Evolutionary conservation across 768 basidiomycete species (phyloP).

Genomic region (Sistotremastrum suecicum): DNA sequence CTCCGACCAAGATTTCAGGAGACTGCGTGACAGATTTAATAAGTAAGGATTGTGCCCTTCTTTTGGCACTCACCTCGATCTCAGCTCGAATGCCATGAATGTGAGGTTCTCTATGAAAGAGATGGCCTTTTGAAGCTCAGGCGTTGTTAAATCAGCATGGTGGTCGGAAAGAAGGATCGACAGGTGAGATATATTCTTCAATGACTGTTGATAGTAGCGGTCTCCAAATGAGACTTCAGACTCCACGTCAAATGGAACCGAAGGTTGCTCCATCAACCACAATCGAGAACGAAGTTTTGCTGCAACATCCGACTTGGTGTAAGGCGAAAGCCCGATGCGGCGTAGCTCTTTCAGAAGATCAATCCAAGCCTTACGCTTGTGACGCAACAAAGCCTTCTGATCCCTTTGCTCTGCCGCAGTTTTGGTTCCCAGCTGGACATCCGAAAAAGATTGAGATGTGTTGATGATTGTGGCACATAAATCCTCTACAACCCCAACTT

Average conservation of each 20-base stretch:
- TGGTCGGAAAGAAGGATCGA: constrained; percentile 50
- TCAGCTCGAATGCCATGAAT: constrained; percentile 44
- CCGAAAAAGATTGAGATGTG: constrained; percentile 43
- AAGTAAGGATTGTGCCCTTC: no score
- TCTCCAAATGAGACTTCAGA: constrained; percentile 11
- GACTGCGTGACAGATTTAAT: no score
- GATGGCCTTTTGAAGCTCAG: constrained; percentile 70
- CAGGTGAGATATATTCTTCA: constrained; percentile 55
- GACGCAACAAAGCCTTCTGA: constrained; percentile 56
- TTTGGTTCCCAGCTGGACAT: constrained; percentile 26
- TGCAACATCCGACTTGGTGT: constrained; percentile 57
- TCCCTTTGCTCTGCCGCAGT: constrained; percentile 35
- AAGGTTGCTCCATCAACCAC: constrained; percentile 56
- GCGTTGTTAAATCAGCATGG: constrained; percentile 72
- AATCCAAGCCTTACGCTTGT: constrained; percentile 83
- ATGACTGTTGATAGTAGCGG: constrained; percentile 18
- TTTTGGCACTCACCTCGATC: constrained; percentile 41
- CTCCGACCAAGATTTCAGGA: no score
- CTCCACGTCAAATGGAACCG: constrained; percentile 10
- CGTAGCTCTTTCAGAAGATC: constrained; percentile 86
- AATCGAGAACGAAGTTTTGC: constrained; percentile 34
- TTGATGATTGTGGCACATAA: constrained; percentile 50
- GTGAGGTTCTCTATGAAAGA: constrained; percentile 71
- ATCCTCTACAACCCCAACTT: constrained; percentile 34
- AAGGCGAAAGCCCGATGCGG: constrained; percentile 57